Evolutionary conservation across 192 early-diverging fungal genomes (phyloP), one percentile per base, ranked within the genome.

Genomic region (Coemansia sp.): DNA sequence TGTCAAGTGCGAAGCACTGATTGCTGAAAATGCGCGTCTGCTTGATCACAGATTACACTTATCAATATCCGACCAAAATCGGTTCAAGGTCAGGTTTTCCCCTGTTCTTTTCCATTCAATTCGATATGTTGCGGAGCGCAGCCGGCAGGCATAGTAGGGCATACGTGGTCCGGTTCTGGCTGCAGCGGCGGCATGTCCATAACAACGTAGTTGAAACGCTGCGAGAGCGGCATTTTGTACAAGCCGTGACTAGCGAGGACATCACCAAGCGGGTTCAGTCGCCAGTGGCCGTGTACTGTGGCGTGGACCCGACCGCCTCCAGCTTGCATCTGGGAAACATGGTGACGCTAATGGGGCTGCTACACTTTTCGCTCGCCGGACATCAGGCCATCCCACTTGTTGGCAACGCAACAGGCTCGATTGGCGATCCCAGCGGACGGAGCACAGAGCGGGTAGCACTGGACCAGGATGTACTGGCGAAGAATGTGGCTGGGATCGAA

Each of bases 291-390:
- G 82, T 95, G 25, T 98, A 98, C 68, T 88, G 88, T 67, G 95
- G 95, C 33, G 87, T 98, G 24, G 95, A 98, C 65, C 95, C 95
- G 10, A 98, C 93, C 0, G 95, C 95, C 19, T 68, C 67, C n/a
- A 90, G 88, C 60, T 73, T 96, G 22, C 95, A 98, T 60, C 73
- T 95, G 12, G 95, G 95, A 19, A 98, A 96, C 64, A 82, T 98
- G 58, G 80, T 95, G 5, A 83, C 89, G 14, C 72, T 96, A 24
- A 89, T 94, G 69, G 88, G 87, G 9, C 73, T 95, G 33, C 78
- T 96, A 19, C 92, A 95, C 72, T 96, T 96, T 57, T 86, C 91
- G 38, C 72, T 89, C 35, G 81, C 71, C 21, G 94, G 92, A 0
- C 95, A 98, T 70, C 80, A 84, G 57, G 82, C 86, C 33, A 87